These are phyloP conservation scores for Euptelea pleiosperma DNA, from an alignment of 164 flowering plant species.

Conservation along the genomic window DNA sequence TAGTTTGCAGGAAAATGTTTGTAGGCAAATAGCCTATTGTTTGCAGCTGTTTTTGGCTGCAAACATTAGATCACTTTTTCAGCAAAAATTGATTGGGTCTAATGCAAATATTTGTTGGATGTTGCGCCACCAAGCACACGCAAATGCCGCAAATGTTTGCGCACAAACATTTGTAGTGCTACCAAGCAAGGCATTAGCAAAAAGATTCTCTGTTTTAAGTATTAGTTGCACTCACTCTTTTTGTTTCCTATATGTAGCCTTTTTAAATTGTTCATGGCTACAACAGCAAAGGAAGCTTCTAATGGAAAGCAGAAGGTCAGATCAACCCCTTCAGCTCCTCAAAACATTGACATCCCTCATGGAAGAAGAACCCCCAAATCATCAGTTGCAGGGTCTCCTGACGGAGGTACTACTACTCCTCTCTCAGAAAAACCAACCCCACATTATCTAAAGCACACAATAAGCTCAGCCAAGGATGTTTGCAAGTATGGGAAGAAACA, in stretches of 20 bases:
- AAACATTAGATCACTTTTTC: no score
- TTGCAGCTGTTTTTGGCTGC: no score
- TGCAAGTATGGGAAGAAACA: slow-evolving; percentile 28
- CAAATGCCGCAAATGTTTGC: no score
- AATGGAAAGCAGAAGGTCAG: slow-evolving; percentile 24
- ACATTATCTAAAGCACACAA: slow-evolving; percentile 47
- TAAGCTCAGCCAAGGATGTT: slow-evolving; percentile 33
- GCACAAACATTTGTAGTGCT: no score
- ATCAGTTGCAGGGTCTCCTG: slow-evolving; percentile 10
- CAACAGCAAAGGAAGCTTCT: slow-evolving; percentile 24
- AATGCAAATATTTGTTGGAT: no score
- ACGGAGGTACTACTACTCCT: slow-evolving; percentile 8
- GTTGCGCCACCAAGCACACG: no score
- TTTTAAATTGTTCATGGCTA: slow-evolving; percentile 31
- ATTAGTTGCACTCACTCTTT: neutral
- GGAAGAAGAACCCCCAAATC: slow-evolving; percentile 13
- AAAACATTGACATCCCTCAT: slow-evolving; percentile 6
- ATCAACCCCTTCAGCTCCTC: slow-evolving; percentile 17
- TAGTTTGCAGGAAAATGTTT: no score
- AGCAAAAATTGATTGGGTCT: no score
- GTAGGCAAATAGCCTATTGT: no score
- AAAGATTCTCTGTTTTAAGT: no score
- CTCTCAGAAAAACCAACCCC: slow-evolving; percentile 31
- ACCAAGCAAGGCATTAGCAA: no score
- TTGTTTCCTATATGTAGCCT: neutral